Evolutionary conservation across 2,329 filamentous ascomycete genomes (phyloP).

Genomic region (Zymoseptoria brevis): DNA sequence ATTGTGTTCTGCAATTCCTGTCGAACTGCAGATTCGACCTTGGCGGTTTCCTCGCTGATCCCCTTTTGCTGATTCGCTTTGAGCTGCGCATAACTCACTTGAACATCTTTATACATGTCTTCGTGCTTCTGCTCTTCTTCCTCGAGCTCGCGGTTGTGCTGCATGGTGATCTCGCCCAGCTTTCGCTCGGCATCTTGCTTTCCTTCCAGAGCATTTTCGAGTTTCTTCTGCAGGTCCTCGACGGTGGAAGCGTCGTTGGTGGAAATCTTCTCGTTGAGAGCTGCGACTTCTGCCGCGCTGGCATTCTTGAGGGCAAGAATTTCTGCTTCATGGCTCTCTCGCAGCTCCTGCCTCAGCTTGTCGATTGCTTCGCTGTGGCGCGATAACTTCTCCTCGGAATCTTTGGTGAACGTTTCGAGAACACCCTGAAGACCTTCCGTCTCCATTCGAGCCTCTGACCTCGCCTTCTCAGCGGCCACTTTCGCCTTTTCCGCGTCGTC

Average conservation of each 20-base stretch:
- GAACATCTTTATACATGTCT: conserved; percentile 16
- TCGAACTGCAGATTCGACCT: background rate
- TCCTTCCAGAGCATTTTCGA: conserved; percentile 6
- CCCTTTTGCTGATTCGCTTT: conserved; percentile 10
- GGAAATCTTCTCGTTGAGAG: conserved; percentile 2
- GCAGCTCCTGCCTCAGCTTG: conserved; percentile 7
- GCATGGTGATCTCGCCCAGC: conserved; percentile 13
- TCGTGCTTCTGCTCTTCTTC: conserved; percentile 18
- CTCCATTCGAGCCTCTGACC: conserved; percentile 1
- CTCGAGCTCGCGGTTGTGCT: conserved; percentile 21
- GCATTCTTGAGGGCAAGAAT: conserved; percentile 3
- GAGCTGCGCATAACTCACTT: conserved; percentile 9
- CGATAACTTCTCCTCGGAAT: conserved; percentile 13
- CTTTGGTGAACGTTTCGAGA: conserved; percentile 14
- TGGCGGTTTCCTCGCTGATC: background rate
- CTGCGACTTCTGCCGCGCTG: conserved; percentile 4
- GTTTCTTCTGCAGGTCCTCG: conserved; percentile 2
- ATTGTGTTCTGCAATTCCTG: conserved; percentile 3
- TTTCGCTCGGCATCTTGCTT: conserved; percentile 9
- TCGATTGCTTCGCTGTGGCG: conserved; percentile 8
- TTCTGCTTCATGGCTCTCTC: background rate
- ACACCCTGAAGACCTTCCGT: conserved; percentile 13
- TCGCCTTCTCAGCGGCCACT: conserved; percentile 3
- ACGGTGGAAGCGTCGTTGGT: background rate
- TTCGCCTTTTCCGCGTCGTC: background rate